phyloP scores from a whole-genome alignment of 139 green algal species.

The Coelastrella sp. region DNA sequence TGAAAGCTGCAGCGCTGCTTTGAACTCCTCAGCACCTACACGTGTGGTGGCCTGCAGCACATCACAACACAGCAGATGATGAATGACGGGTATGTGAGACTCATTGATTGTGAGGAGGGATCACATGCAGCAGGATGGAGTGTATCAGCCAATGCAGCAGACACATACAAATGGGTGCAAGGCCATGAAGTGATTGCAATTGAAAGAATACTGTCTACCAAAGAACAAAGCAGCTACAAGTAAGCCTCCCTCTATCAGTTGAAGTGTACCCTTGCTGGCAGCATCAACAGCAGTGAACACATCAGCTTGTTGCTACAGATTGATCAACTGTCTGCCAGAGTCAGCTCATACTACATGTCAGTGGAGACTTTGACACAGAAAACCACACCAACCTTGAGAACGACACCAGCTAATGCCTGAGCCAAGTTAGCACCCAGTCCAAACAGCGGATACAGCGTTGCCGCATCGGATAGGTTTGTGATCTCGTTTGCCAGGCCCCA shows the following conservation, averaged over 20 bases:
- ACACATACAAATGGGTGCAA: too few species aligned
- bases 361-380: background rate
- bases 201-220: too few species aligned
- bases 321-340: too few species aligned
- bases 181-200: too few species aligned
- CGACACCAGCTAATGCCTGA: conserved; percentile 80
- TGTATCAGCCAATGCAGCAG: too few species aligned
- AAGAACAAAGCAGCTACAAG: too few species aligned
- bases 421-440: conserved; percentile 97
- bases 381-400: conserved; percentile 67
- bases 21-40: conserved; percentile 5
- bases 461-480: conserved; percentile 88
- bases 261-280: too few species aligned
- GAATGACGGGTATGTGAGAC: too few species aligned
- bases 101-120: too few species aligned
- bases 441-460: conserved; percentile 95
- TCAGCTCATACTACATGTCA: background rate
- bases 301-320: too few species aligned
- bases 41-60: conserved; percentile 26
- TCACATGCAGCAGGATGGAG: too few species aligned
- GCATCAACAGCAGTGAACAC: background rate
- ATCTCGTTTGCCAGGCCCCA: conserved; percentile 97
- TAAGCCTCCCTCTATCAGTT: too few species aligned
- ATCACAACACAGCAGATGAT: background rate
- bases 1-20: conserved; percentile 24